Evolutionary conservation across 768 basidiomycete genomes (phyloP), one percentile per base, ranked within the genome.

Genomic region (Podaxis rugospora): DNA sequence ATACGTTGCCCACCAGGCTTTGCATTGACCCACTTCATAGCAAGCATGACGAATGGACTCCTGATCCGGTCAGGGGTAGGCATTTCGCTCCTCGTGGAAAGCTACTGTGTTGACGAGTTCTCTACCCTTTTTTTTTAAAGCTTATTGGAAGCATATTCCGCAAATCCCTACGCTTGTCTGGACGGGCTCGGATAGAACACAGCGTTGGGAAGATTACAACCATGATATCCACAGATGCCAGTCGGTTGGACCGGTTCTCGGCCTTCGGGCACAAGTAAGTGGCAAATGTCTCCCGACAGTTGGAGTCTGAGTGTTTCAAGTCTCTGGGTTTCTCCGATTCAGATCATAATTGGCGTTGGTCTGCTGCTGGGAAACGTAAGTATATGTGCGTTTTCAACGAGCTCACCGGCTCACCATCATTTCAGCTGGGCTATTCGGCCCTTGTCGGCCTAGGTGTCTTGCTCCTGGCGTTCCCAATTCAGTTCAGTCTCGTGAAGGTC

Each of bases 121-220:
- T 46, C 2, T 37, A 32, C 32, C 28, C 0, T 32, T 32, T 32
- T 32, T 28, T 28, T 32, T 32, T 32, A 9, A 51, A 79, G 77
- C 60, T 79, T 27, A 77, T 80, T 39, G 80, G 78, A 2, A 68
- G 66, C 32, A 82, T 89, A 35, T 85, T 86, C 64, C 80, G 86
- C 21, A 91, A 91, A 68, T 84, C 87, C 0, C 72, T 90, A 40
- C 81, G 88, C 11, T 72, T 90, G 0, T 90, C 88, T 14, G 83
- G 84, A 0, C 77, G 81, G 52, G 77, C 87, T 7, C 77, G 86
- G 18, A 62, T 80, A 27, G 76, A 83, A 46, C 85, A 88, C 66
- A 83, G 78, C 18, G 83, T 83, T 44, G 89, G 89, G 0, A 77
- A 87, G 66, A 84, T 89, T 52, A 88, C 83, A 9, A 90, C 87